phyloP scores from a whole-genome alignment of 768 basidiomycete genomes.

The Exidia glandulosa region DNA sequence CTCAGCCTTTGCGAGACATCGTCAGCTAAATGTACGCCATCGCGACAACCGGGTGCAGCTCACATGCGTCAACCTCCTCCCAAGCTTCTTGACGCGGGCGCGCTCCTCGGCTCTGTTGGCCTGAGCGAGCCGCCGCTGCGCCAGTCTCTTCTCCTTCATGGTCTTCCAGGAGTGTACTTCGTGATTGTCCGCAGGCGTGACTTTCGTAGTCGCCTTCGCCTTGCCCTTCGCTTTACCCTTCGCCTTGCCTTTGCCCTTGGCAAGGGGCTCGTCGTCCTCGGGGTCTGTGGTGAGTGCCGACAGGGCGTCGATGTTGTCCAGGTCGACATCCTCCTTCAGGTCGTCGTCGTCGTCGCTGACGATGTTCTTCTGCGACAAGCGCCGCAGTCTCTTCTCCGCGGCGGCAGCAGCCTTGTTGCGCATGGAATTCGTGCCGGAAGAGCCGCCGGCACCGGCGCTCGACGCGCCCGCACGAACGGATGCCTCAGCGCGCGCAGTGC shows the following conservation, averaged over 20 bases:
- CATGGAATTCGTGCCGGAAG: neutral
- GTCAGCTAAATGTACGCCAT: constrained; percentile 8
- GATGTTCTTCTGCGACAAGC: neutral
- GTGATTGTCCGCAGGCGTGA: constrained; percentile 3
- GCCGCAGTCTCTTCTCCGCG: constrained; percentile 38
- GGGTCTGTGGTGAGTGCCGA: constrained; percentile 11
- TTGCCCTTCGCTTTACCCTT: constrained; percentile 27
- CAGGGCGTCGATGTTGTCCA: constrained; percentile 7
- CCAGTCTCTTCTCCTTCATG: constrained; percentile 16
- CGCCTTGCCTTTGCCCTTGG: constrained; percentile 20
- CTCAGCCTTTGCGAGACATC: constrained; percentile 43
- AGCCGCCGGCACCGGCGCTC: constrained; percentile 19
- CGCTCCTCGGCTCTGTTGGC: constrained; percentile 36
- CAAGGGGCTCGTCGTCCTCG: constrained; percentile 12
- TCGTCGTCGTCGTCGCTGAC: no score
- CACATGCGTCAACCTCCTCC: constrained; percentile 65
- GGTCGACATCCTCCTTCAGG: constrained; percentile 28
- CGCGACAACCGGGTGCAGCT: constrained; percentile 12
- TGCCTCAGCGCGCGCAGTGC: constrained; percentile 17
- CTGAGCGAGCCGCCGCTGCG: constrained; percentile 14
- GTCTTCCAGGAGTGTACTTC: constrained; percentile 13
- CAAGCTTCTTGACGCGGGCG: constrained; percentile 43
- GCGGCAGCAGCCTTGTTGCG: constrained; percentile 32
- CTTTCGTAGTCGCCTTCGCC: no score
- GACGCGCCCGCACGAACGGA: constrained; percentile 22